Evolutionary conservation across 768 basidiomycete species (phyloP).

Genomic region (Scleroderma bovista): DNA sequence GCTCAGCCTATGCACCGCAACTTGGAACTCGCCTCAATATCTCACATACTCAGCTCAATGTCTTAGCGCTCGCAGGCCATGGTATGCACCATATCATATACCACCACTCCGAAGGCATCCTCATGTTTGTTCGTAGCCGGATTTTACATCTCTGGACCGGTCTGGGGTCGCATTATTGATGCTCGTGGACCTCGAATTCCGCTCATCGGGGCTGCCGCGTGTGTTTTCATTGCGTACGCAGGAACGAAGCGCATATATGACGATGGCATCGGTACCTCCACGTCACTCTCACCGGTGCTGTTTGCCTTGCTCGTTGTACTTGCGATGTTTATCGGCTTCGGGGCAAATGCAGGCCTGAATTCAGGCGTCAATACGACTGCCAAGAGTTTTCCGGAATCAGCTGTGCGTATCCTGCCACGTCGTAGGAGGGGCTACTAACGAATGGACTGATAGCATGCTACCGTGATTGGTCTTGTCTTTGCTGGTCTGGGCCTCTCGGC

Average conservation of each 20-base stretch:
- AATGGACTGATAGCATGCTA: constrained; percentile 50
- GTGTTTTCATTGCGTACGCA: constrained; percentile 61
- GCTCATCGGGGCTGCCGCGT: constrained; percentile 48
- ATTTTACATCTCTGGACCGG: constrained; percentile 45
- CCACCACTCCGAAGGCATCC: background rate
- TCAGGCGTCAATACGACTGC: constrained; percentile 74
- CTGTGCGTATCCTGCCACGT: constrained; percentile 35
- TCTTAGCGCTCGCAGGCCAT: constrained; percentile 78
- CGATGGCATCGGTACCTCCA: constrained; percentile 31
- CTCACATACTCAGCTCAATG: constrained; percentile 75
- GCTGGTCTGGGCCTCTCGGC: constrained; percentile 90
- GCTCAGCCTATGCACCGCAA: constrained; percentile 78
- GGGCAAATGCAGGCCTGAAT: constrained; percentile 62
- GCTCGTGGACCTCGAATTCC: constrained; percentile 58
- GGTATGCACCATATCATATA: constrained; percentile 35
- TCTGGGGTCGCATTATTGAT: constrained; percentile 75
- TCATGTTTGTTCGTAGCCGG: background rate
- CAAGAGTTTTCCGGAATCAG: constrained; percentile 66
- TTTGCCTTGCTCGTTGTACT: constrained; percentile 51
- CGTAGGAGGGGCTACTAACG: too few species aligned
- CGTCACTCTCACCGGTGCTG: constrained; percentile 32
- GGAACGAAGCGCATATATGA: constrained; percentile 63
- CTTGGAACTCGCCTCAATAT: constrained; percentile 71
- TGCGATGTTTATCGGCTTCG: constrained; percentile 65
- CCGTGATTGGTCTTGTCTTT: constrained; percentile 72